Evolutionary conservation across 2,329 filamentous ascomycete genomes (phyloP), one percentile per base, ranked within the genome.

Genomic region (Didymella glomerata): DNA sequence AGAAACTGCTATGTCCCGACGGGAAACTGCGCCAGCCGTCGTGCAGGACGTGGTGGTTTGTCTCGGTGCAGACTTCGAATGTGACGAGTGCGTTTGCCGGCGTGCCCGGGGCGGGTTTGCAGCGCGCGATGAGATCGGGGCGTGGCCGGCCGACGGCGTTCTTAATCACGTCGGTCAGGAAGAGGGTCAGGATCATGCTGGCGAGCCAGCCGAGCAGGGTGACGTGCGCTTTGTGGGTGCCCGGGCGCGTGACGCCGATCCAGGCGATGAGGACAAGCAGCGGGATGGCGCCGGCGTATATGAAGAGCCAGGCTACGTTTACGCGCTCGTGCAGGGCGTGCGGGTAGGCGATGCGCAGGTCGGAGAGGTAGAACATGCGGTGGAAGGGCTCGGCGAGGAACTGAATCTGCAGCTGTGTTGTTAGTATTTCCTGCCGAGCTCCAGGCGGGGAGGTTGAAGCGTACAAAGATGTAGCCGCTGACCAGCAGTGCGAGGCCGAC

Each of bases 291-390:
- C 89, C 86, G 47, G 91, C 88, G 76, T 96, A 97, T 53, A 93
- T 79, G 66, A 97, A 88, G 66, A 93, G 90, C 84, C 90, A 88
- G 60, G 81, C 76, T 14, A 96, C 88, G 8, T 92, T 84, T 0
- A 99, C 95, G 62, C 93, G 86, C 77, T 99, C 93, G 49, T 90
- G 79, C 56, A 90, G 83, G 22, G 95, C 92, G 78, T 96, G 90
- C 0, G 95, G 95, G 72, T 90, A 97, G 64, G 92, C 89, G 60
- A 98, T 92, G 48, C 87, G 83, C 24, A 91, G 84, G 75, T 98
- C 92, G 74, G 93, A 90, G 62, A 98, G 85, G 64, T 87, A 90
- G 80, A 99, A 98, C 87, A 97, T 90, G 79, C 92, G 92, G 76
- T 98, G 93, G 76, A 98, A 98, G 0, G 95, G 95, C 61, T 89